Conservation (phyloP, 306 rosid genomes). For the Rosa chinensis region DNA sequence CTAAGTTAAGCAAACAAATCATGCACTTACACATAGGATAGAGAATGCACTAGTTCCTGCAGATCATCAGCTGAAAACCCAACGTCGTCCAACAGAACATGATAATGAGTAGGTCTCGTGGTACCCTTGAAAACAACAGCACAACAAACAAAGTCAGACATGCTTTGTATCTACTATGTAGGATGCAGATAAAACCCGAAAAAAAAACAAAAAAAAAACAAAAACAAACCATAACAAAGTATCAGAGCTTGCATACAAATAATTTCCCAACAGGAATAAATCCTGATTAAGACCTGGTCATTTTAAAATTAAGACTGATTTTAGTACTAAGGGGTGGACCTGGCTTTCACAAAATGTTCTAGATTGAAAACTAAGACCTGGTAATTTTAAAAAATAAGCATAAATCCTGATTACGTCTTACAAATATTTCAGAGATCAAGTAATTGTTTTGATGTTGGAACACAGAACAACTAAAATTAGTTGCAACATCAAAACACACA, state of each 20-base stretch:
- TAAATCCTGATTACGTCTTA: background rate
- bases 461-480: background rate
- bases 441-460: background rate
- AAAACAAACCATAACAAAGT: background rate
- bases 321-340: background rate
- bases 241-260: background rate
- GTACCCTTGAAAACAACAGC: conserved; percentile 58
- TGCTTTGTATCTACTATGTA: background rate
- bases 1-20: background rate
- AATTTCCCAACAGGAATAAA: too few species aligned
- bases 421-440: background rate
- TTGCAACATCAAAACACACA: too few species aligned
- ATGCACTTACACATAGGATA: conserved; percentile 87
- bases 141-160: background rate
- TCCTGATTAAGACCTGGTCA: background rate
- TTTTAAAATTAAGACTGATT: background rate
- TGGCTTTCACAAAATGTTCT: background rate
- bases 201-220: background rate
- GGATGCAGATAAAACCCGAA: background rate
- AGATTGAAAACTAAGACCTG: background rate
- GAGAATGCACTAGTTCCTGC: conserved; percentile 86
- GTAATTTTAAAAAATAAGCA: background rate
- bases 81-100: conserved; percentile 72
- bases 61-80: conserved; percentile 89
- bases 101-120: conserved; percentile 87